Conservation (phyloP, 352 stramenopile species). For the Phytophthora crassamura region DNA sequence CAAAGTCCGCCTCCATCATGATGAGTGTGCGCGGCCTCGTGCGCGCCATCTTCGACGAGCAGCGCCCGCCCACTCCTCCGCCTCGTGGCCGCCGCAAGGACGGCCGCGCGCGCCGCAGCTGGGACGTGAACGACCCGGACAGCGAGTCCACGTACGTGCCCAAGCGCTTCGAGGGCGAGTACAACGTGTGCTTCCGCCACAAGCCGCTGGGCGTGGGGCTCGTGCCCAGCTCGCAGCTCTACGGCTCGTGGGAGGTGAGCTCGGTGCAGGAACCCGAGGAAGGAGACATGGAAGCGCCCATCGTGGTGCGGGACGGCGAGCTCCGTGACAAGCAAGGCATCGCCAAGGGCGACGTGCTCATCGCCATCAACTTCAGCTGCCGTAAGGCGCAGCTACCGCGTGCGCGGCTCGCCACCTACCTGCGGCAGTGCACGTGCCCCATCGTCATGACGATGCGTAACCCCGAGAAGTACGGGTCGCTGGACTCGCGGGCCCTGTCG, state of each 20-base stretch:
- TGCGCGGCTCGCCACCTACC: constrained; percentile 47
- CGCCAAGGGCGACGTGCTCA: constrained; percentile 60
- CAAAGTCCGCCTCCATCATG: constrained; percentile 25
- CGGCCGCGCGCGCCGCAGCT: constrained; percentile 18
- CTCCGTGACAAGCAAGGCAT: constrained; percentile 31
- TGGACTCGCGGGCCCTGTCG: constrained; percentile 66
- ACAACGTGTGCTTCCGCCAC: constrained; percentile 66
- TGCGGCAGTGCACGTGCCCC: constrained; percentile 52
- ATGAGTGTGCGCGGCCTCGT: constrained; percentile 39
- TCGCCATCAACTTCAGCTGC: constrained; percentile 70
- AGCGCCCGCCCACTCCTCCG: constrained; percentile 22
- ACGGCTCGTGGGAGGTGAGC: constrained; percentile 81
- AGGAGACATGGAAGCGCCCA: constrained; percentile 5
- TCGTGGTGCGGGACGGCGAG: constrained; percentile 15
- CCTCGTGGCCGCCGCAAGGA: constrained; percentile 6
- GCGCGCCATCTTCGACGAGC: constrained; percentile 47
- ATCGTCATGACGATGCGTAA: constrained; percentile 76
- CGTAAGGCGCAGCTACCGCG: constrained; percentile 56
- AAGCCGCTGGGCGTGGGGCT: constrained; percentile 80
- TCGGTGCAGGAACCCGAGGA: constrained; percentile 38
- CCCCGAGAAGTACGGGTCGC: constrained; percentile 60
- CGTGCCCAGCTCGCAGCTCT: constrained; percentile 82
- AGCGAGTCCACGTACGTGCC: constrained; percentile 47
- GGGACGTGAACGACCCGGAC: constrained; percentile 23
- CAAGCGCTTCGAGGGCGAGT: constrained; percentile 68